phyloP scores from a whole-genome alignment of 345 rosid species.

The Bretschneidera sinensis region DNA sequence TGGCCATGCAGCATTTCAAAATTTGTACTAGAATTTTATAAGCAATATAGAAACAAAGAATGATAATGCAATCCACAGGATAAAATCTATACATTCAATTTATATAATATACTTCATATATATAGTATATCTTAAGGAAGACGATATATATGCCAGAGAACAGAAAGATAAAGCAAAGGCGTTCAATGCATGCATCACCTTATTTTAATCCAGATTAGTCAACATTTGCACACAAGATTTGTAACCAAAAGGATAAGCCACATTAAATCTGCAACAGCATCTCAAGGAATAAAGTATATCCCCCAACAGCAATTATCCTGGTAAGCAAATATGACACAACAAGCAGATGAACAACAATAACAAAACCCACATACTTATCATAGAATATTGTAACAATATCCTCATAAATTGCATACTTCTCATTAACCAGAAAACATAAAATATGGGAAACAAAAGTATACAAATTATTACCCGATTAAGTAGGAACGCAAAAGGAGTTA shows the following conservation, averaged over 20 bases:
- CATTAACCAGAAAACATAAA: not conserved
- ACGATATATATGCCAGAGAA: slow-evolving; percentile 19
- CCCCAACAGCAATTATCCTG: slow-evolving; percentile 17
- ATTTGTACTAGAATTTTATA: slow-evolving; percentile 1
- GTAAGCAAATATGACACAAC: slow-evolving; percentile 6
- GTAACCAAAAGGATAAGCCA: slow-evolving; percentile 17
- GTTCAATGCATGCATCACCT: slow-evolving; percentile 14
- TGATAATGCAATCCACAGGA: slow-evolving; percentile 18
- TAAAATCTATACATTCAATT: slow-evolving; percentile 3
- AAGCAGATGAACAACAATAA: slow-evolving; percentile 4
- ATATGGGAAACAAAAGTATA: not conserved
- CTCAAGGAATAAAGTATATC: slow-evolving; percentile 15
- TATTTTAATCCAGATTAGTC: slow-evolving; percentile 21
- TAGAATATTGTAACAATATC: not conserved
- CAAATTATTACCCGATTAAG: too few species aligned
- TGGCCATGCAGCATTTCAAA: slow-evolving; percentile 11
- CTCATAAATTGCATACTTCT: slow-evolving; percentile 15
- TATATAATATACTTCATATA: slow-evolving; percentile 2
- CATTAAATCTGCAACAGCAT: slow-evolving; percentile 15
- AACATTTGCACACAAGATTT: slow-evolving; percentile 18
- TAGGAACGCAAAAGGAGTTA: too few species aligned
- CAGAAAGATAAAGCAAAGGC: slow-evolving; percentile 18
- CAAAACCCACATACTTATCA: not conserved
- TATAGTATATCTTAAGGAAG: slow-evolving; percentile 17
- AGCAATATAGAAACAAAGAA: slow-evolving; percentile 11